A percentile compares a stretch with the other conserved stretches of the same genome.
phyloP scores from a whole-genome alignment of 495 filamentous ascomycete species.

The Pseudevernia furfuracea region DNA sequence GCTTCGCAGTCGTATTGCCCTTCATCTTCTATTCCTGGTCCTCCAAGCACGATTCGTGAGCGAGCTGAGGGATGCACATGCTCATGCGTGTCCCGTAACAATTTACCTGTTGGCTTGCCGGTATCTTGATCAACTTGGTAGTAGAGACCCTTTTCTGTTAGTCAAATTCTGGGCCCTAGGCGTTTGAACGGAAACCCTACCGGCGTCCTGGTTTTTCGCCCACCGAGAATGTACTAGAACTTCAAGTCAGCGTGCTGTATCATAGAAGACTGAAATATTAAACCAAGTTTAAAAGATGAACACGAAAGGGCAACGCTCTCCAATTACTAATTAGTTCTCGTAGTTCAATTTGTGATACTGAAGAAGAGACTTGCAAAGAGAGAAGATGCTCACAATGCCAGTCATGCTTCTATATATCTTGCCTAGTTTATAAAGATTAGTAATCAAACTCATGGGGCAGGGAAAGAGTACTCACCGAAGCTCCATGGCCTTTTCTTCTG shows the following conservation, averaged over 20 bases:
- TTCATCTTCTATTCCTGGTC: conserved; percentile 23
- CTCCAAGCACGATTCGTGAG: conserved; percentile 18
- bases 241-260: too few species aligned
- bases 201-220: conserved; percentile 22
- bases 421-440: too few species aligned
- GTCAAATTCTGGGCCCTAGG: not conserved
- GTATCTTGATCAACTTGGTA: conserved; percentile 22
- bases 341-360: too few species aligned
- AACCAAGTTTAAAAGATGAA: too few species aligned
- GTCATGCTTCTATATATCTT: conserved; percentile 27
- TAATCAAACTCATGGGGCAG: too few species aligned
- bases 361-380: too few species aligned
- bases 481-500: conserved; percentile 27
- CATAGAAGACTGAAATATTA: too few species aligned
- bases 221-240: conserved; percentile 24
- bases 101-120: conserved; percentile 12
- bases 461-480: too few species aligned
- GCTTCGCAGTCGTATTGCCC: conserved; percentile 24
- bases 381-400: too few species aligned
- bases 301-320: too few species aligned
- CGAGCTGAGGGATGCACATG: conserved; percentile 26
- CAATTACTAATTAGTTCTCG: too few species aligned
- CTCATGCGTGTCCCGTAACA: conserved; percentile 25
- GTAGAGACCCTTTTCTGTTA: conserved; percentile 13
- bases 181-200: conserved; percentile 1